Conservation (phyloP, 2,329 filamentous ascomycete genomes). For the Sphaerostilbella broomeana region DNA sequence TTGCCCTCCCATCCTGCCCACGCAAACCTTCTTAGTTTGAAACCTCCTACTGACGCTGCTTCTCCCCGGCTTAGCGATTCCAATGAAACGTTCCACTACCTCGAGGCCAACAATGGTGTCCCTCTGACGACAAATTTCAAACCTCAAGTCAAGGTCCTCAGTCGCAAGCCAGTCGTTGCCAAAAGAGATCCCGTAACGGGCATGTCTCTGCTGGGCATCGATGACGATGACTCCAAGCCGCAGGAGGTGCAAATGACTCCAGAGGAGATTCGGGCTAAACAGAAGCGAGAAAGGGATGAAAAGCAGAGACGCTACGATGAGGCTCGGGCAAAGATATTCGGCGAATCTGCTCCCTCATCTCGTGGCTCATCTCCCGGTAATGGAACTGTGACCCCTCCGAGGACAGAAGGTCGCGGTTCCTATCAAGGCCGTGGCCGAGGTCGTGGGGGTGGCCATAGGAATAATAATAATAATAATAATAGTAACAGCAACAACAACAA, state of each 20-base stretch:
- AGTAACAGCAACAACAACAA: slow-evolving; percentile 19
- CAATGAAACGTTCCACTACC: slow-evolving; percentile 66
- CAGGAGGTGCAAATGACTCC: slow-evolving; percentile 59
- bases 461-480: slow-evolving; percentile 17
- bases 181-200: slow-evolving; percentile 49
- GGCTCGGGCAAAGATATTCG: slow-evolving; percentile 80
- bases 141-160: slow-evolving; percentile 75
- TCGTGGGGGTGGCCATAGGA: slow-evolving; percentile 30
- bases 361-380: slow-evolving; percentile 52
- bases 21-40: background rate
- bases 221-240: slow-evolving; percentile 55
- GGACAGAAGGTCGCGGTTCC: slow-evolving; percentile 25
- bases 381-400: slow-evolving; percentile 51
- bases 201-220: slow-evolving; percentile 37
- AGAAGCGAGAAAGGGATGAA: slow-evolving; percentile 75
- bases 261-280: slow-evolving; percentile 71
- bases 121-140: slow-evolving; percentile 65
- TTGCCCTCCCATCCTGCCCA: slow-evolving; percentile 13
- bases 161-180: slow-evolving; percentile 66
- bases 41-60: slow-evolving; percentile 1
- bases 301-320: slow-evolving; percentile 89
- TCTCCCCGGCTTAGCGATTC: slow-evolving; percentile 67
- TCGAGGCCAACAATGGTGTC: slow-evolving; percentile 57
- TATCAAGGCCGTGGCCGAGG: slow-evolving; percentile 43
- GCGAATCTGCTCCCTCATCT: slow-evolving; percentile 49